Evolutionary conservation across 192 early-diverging fungal genomes (phyloP), one percentile per base, ranked within the genome.

Genomic region (Podochytrium sp.): DNA sequence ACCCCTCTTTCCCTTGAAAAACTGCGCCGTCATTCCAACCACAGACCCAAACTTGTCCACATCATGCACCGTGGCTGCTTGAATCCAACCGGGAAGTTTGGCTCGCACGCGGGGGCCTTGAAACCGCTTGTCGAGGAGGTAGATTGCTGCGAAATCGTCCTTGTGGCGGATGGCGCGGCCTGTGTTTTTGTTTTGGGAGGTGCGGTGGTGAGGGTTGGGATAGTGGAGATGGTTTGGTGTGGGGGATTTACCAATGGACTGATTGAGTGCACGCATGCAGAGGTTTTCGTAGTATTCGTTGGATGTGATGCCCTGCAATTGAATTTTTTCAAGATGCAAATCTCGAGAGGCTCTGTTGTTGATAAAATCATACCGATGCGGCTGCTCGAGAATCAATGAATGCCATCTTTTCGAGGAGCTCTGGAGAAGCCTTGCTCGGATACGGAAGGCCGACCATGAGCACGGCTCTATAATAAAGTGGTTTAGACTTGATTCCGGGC

Each of bases 181-280:
- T 84, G 74, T 33, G 23, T 14, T n/a, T 29, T 14, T 16, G 14
- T 14, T 12, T 49, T n/a, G n/a, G n/a, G n/a, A 49, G n/a, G 12
- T n/a, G 47, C n/a, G n/a, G n/a, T n/a, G n/a, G n/a, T n/a, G n/a
- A n/a, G n/a, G n/a, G n/a, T n/a, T n/a, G n/a, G n/a, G n/a, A n/a
- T n/a, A 49, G n/a, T 14, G 47, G n/a, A 49, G n/a, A 49, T n/a
- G 47, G n/a, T 49, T n/a, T 14, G 47, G 47, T 12, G 12, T 49
- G 12, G n/a, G 12, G 12, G n/a, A 49, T 14, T 49, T 49, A 87
- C 87, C 86, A 60, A 94, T 94, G 2, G 89, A 90, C 80, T 96
- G 95, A 78, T 98, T 96, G 0, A 97, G 92, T 2, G 93, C 92
- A 27, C 90, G 87, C 95, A 97, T 96, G 78, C 94, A 96, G 40